Conservation (phyloP, 2,329 filamentous ascomycete species). For the Apiospora pterosperma region DNA sequence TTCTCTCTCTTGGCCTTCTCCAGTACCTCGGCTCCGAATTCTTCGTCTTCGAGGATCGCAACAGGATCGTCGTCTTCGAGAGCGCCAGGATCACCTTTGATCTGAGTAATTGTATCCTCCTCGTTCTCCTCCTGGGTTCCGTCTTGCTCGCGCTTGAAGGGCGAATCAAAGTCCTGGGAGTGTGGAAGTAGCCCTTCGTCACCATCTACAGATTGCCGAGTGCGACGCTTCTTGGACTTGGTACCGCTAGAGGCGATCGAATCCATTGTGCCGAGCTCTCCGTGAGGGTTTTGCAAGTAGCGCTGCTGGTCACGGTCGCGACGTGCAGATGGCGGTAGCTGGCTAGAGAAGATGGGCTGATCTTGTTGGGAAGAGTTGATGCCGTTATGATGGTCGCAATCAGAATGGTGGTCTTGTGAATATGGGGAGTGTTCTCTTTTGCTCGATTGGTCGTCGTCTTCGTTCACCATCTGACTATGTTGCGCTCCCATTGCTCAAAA, state of each 20-base stretch:
- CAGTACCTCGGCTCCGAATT: neutral
- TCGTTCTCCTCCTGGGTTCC: neutral
- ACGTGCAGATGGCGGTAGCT: slow-evolving; percentile 2
- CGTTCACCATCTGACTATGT: neutral
- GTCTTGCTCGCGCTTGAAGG: neutral
- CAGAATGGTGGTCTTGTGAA: neutral
- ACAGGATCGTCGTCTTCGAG: neutral
- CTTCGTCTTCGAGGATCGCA: neutral
- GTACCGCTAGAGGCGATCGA: too few species aligned
- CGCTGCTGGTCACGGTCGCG: neutral
- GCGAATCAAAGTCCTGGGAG: neutral
- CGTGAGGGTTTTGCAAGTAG: too few species aligned
- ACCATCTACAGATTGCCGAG: neutral
- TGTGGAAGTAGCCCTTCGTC: neutral
- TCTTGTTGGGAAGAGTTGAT: neutral
- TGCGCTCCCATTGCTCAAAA: neutral
- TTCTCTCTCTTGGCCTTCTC: slow-evolving; percentile 6
- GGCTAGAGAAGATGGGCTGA: slow-evolving; percentile 6
- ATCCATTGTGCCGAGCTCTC: neutral
- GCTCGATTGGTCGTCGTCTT: neutral
- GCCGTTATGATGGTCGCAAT: neutral
- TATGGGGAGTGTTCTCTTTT: neutral
- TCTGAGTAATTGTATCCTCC: neutral
- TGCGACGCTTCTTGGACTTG: slow-evolving; percentile 4
- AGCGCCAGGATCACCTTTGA: neutral